phyloP scores from a whole-genome alignment of 108 stramenopile genomes.

The Hondaea fermentalgiana region DNA sequence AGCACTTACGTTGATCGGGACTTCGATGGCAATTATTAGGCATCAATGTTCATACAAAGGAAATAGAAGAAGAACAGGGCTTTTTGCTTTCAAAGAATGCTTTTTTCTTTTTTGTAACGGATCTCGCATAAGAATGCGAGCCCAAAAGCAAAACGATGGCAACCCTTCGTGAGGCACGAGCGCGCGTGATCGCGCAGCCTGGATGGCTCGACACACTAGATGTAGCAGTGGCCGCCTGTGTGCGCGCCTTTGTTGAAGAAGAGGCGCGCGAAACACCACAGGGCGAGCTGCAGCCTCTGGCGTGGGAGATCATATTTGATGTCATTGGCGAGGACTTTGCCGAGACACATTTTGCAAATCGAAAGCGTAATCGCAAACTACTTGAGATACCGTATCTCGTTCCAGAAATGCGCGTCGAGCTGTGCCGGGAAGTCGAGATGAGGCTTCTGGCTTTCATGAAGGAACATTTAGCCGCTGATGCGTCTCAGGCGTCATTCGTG shows the following conservation, averaged over 20 bases:
- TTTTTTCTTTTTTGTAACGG: no score
- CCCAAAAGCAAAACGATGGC: not conserved
- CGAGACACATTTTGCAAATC: not conserved
- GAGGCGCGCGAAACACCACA: not conserved
- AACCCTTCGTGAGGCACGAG: not conserved
- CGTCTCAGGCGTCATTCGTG: not conserved
- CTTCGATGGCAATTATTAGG: no score
- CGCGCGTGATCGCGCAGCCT: not conserved
- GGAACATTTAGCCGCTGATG: not conserved
- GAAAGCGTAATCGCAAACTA: not conserved
- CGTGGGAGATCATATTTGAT: not conserved
- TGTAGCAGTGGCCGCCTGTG: not conserved
- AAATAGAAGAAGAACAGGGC: no score
- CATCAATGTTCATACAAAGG: no score
- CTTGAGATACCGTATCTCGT: not conserved
- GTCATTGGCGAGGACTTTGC: not conserved
- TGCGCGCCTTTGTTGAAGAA: not conserved
- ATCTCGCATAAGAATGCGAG: no score
- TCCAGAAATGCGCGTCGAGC: not conserved
- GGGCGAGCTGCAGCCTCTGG: not conserved
- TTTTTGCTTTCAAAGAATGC: no score
- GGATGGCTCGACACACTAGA: not conserved
- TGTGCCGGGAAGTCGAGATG: not conserved
- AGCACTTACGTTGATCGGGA: no score
- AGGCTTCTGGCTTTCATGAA: not conserved